phyloP scores from a whole-genome alignment of 305 asterid genomes.

The Fraxinus paxiana region DNA sequence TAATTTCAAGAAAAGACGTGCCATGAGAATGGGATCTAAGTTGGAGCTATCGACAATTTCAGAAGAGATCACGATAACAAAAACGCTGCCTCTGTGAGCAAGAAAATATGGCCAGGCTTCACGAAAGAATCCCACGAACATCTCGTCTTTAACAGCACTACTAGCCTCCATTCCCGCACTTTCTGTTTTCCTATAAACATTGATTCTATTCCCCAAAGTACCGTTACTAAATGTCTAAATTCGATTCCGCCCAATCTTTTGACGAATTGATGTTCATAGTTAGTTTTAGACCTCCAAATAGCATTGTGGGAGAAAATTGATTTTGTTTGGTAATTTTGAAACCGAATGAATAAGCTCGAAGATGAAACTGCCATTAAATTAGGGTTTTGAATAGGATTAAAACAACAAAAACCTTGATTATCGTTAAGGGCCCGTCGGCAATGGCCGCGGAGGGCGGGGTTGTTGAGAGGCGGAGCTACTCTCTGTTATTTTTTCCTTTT shows the following conservation, averaged over 20 bases:
- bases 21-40: slow-evolving; percentile 82
- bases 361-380: slow-evolving; percentile 47
- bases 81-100: slow-evolving; percentile 85
- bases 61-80: slow-evolving; percentile 66
- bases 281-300: slow-evolving; percentile 24
- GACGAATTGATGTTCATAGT: not conserved
- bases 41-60: slow-evolving; percentile 66
- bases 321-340: slow-evolving; percentile 24
- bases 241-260: slow-evolving; percentile 23
- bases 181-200: slow-evolving; percentile 42
- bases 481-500: not conserved
- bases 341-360: slow-evolving; percentile 28
- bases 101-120: slow-evolving; percentile 89
- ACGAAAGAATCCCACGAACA: slow-evolving; percentile 72
- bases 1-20: slow-evolving; percentile 28
- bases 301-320: slow-evolving; percentile 13
- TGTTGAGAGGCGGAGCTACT: not conserved
- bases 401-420: not conserved
- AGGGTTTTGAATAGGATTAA: not conserved
- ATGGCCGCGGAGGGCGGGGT: slow-evolving; percentile 19
- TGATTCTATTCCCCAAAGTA: slow-evolving; percentile 18
- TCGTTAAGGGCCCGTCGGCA: not conserved
- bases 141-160: slow-evolving; percentile 51
- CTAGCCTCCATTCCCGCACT: slow-evolving; percentile 35
- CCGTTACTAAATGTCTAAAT: slow-evolving; percentile 21